Base-by-base conservation (phyloP, 176 grass and related monocot genomes). In the Olyra latifolia region DNA sequence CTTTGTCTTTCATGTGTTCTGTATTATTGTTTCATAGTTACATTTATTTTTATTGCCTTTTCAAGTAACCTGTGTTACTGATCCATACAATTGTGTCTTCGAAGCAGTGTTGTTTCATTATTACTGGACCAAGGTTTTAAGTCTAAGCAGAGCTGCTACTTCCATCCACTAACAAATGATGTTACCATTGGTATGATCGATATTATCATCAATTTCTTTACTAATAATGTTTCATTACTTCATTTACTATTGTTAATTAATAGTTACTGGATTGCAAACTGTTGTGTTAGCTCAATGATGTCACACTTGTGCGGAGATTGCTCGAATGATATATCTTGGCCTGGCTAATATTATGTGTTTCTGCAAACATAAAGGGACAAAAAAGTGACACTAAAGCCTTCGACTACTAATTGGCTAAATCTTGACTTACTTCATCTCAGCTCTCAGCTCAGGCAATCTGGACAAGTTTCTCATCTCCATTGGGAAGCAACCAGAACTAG, bases 81-180 rank as follows among this genome's bases (percentile, higher is more conserved):
- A 80, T 68, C 83, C 17, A 63, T 66, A 41, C 8, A 71, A 64
- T 59, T 88, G 5, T 76, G 64, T 59, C 59, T 71, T 50, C 75
- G 58, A 54, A 63, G 81, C 82, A 99, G 92, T 91, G 75, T 81
- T 24, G 96, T 99, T 47, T 99, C 92, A 62, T 70, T 99, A 60
- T 83, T 99, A 77, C 84, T 99, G 52, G 96, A 99, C 87, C 84
- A 89, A 81, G 92, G 96, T 64, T 91, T 95, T 62, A 93, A 86
- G 67, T 79, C 92, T 55, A 85, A 93, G 52, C 77, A 79, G 24
- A 91, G 49, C 70, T 95, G 96, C 62, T 95, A 87, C 74, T 95
- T 99, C 74, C 96, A 99, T 87, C 96, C 96, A 80, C 86, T 95
- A 81, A 91, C 88, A 84, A 99, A 99, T 93, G 92, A 99, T 61